phyloP scores from a whole-genome alignment of 169 alveolate species.

The Perkinsus olseni region DNA sequence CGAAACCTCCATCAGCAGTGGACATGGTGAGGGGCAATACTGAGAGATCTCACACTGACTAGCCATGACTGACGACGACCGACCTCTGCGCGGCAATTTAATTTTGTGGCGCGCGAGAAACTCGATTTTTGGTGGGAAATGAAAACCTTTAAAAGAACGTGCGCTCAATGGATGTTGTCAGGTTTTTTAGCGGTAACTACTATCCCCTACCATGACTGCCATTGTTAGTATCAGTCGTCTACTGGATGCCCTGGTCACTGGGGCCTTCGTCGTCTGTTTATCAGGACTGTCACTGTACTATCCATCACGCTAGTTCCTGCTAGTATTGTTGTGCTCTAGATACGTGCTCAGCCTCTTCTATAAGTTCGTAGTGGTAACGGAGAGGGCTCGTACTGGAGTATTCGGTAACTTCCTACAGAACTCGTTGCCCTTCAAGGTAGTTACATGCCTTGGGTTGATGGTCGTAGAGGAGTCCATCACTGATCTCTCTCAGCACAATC shows the following conservation, averaged over 20 bases:
- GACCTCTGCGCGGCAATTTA: neutral
- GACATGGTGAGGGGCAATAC: neutral
- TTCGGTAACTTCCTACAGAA: neutral
- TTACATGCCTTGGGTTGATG: neutral
- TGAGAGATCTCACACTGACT: no score
- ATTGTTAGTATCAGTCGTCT: neutral
- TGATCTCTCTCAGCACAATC: neutral
- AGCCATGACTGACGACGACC: no score
- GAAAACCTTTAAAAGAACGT: no score
- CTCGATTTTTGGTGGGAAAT: no score
- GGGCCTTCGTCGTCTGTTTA: neutral
- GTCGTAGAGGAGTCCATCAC: neutral
- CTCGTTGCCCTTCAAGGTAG: neutral
- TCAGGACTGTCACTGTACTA: neutral
- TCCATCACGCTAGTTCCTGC: neutral
- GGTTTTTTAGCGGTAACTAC: neutral
- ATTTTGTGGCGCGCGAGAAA: neutral
- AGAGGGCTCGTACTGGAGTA: neutral
- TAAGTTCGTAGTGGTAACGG: neutral
- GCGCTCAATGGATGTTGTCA: no score
- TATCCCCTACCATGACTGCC: neutral
- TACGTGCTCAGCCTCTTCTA: neutral
- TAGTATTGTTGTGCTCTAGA: neutral
- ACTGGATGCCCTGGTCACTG: neutral
- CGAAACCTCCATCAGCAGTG: neutral